phyloP scores from a whole-genome alignment of 768 basidiomycete species.

The Trametes maxima region DNA sequence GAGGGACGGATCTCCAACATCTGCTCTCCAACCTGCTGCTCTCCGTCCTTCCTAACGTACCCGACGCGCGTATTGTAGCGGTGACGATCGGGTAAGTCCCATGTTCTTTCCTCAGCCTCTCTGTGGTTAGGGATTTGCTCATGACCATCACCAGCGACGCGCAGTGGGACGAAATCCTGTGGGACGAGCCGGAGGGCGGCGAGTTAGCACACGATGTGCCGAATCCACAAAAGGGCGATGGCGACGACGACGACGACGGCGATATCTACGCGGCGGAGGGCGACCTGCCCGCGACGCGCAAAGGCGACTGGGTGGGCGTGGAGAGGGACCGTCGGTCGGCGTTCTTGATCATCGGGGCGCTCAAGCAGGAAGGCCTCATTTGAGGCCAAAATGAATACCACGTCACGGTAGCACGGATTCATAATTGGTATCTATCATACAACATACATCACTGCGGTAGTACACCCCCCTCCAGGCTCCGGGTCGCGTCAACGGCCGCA shows the following conservation, averaged over 20 bases:
- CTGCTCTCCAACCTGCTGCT: slow-evolving; percentile 74
- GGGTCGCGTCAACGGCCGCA: too few relatives aligned
- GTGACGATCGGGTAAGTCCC: slow-evolving; percentile 43
- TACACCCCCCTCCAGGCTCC: too few relatives aligned
- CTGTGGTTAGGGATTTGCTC: too few relatives aligned
- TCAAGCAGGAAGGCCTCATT: slow-evolving; percentile 72
- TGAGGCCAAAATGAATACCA: slow-evolving; percentile 25
- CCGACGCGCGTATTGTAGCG: slow-evolving; percentile 73
- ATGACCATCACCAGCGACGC: slow-evolving; percentile 47
- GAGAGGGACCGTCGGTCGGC: slow-evolving; percentile 81
- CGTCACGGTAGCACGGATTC: not conserved
- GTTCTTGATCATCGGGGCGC: slow-evolving; percentile 75
- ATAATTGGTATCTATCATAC: not conserved
- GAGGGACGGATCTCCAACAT: slow-evolving; percentile 42
- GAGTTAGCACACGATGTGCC: slow-evolving; percentile 34
- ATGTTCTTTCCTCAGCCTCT: too few relatives aligned
- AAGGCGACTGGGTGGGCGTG: slow-evolving; percentile 76
- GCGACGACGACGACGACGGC: slow-evolving; percentile 51
- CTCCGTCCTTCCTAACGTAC: slow-evolving; percentile 72
- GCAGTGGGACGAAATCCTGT: slow-evolving; percentile 82
- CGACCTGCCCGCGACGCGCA: slow-evolving; percentile 47
- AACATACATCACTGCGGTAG: not conserved
- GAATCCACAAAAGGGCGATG: slow-evolving; percentile 26
- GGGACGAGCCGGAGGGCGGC: slow-evolving; percentile 66
- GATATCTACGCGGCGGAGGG: slow-evolving; percentile 66